phyloP scores from a whole-genome alignment of 2,329 filamentous ascomycete genomes.

The Colletotrichum spaethianum region DNA sequence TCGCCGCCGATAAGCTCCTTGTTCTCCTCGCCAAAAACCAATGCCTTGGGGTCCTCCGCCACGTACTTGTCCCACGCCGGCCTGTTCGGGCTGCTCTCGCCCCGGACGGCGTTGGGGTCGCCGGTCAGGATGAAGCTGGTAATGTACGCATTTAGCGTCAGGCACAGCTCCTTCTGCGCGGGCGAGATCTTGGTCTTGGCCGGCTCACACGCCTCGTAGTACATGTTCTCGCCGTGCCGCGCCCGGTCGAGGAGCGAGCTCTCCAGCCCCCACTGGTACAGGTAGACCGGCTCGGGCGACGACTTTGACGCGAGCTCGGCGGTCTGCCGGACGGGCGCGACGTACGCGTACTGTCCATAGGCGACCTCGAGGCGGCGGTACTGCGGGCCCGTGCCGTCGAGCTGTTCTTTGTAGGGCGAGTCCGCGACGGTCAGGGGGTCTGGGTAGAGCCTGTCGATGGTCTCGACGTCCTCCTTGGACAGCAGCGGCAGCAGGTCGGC shows the following conservation, averaged over 20 bases:
- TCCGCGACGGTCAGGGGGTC: constrained; percentile 47
- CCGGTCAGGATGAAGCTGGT: constrained; percentile 52
- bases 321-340: constrained; percentile 75
- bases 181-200: constrained; percentile 59
- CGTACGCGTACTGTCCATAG: constrained; percentile 76
- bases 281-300: constrained; percentile 50
- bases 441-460: constrained; percentile 73
- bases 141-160: constrained; percentile 57
- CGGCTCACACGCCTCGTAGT: constrained; percentile 43
- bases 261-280: constrained; percentile 73
- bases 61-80: constrained; percentile 49
- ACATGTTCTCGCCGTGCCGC: constrained; percentile 63
- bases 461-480: constrained; percentile 63
- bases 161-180: constrained; percentile 52
- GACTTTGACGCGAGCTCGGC: constrained; percentile 58
- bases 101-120: constrained; percentile 27
- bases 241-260: constrained; percentile 53
- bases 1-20: constrained; percentile 63
- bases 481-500: constrained; percentile 71
- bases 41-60: constrained; percentile 51
- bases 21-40: constrained; percentile 74
- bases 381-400: constrained; percentile 61
- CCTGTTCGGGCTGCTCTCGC: constrained; percentile 52
- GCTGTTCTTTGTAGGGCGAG: constrained; percentile 32
- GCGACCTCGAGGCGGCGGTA: constrained; percentile 72